A percentile compares a stretch with the other conserved stretches of the same genome.
These are phyloP conservation scores for Podospora sp. DNA, from an alignment of 495 filamentous ascomycete species.

Conservation along the genomic window DNA sequence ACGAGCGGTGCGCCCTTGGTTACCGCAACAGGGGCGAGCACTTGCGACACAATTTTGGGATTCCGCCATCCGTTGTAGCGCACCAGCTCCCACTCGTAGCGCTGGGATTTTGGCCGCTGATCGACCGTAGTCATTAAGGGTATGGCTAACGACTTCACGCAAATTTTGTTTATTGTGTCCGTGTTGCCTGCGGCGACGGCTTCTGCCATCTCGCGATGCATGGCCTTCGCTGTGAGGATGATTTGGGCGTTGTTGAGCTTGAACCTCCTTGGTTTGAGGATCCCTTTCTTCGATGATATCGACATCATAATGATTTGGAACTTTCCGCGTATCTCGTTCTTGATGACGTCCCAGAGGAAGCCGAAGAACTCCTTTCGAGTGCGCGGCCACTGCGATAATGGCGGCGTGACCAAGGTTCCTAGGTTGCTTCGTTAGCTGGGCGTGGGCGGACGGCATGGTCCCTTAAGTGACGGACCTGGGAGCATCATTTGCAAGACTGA, in stretches of 20 bases:
- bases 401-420: slow-evolving; percentile 37
- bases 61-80: slow-evolving; percentile 54
- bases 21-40: slow-evolving; percentile 54
- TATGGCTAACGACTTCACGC: slow-evolving; percentile 60
- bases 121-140: slow-evolving; percentile 60
- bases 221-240: slow-evolving; percentile 54
- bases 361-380: slow-evolving; percentile 11
- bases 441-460: not conserved
- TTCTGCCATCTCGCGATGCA: slow-evolving; percentile 71
- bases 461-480: not conserved
- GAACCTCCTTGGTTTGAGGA: slow-evolving; percentile 34
- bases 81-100: slow-evolving; percentile 68
- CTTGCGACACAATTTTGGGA: slow-evolving; percentile 64
- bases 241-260: slow-evolving; percentile 46
- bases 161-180: slow-evolving; percentile 57
- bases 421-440: not conserved
- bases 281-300: slow-evolving; percentile 34
- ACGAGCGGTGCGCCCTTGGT: slow-evolving; percentile 37
- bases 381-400: slow-evolving; percentile 23
- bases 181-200: slow-evolving; percentile 70
- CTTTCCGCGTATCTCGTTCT: slow-evolving; percentile 13
- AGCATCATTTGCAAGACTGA: not conserved
- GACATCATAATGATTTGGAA: slow-evolving; percentile 18
- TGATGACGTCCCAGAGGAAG: slow-evolving; percentile 27
- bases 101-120: slow-evolving; percentile 49